Conservation (phyloP, 2,329 filamentous ascomycete genomes). For the Geosmithia flava region DNA sequence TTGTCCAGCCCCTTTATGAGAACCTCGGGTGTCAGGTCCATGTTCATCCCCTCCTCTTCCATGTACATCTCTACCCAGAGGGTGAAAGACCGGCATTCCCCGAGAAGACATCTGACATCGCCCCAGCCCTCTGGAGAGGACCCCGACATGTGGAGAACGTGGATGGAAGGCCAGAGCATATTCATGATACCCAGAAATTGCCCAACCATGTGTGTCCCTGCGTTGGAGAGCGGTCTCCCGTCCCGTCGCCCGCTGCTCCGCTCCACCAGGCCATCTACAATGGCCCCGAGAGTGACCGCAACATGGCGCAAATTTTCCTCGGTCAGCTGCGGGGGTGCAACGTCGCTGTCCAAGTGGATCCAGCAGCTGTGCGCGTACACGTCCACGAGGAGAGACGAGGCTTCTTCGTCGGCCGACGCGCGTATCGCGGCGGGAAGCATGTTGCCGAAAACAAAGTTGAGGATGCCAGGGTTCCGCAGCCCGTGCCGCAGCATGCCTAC, state of each 20-base stretch:
- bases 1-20: neutral
- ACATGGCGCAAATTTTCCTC: slow-evolving; percentile 19
- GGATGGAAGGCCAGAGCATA: slow-evolving; percentile 6
- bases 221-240: slow-evolving; percentile 6
- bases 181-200: slow-evolving; percentile 1
- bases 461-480: slow-evolving; percentile 31
- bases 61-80: neutral
- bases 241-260: slow-evolving; percentile 5
- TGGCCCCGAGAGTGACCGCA: slow-evolving; percentile 15
- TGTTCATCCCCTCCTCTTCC: neutral
- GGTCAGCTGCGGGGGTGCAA: slow-evolving; percentile 22
- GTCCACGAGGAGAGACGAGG: slow-evolving; percentile 35
- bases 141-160: slow-evolving; percentile 7
- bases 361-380: slow-evolving; percentile 33
- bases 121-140: slow-evolving; percentile 7
- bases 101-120: neutral
- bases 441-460: slow-evolving; percentile 33
- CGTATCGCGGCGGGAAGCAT: slow-evolving; percentile 43
- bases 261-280: slow-evolving; percentile 9
- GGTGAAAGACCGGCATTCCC: neutral
- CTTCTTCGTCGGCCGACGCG: slow-evolving; percentile 17
- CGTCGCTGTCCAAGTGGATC: slow-evolving; percentile 18
- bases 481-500: slow-evolving; percentile 30
- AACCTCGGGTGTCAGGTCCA: neutral
- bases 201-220: slow-evolving; percentile 13